Evolutionary conservation across 2,329 filamentous ascomycete genomes (phyloP).

Genomic region (Balansia obtecta): DNA sequence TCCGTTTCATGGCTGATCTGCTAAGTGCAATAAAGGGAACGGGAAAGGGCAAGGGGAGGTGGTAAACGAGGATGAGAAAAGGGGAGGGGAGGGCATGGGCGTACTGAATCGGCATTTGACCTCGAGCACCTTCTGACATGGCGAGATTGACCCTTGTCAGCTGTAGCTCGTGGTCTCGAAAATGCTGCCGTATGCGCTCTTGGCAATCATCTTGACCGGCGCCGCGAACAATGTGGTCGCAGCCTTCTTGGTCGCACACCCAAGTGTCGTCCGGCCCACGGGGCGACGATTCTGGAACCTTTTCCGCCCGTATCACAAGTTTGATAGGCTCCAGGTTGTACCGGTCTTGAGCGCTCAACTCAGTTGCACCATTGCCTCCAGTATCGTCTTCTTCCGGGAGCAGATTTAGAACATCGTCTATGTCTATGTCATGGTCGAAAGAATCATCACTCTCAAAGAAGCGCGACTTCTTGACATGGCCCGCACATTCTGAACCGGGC

Average conservation of each 20-base stretch:
- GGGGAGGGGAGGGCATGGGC: constrained; percentile 21
- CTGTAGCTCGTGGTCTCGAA: constrained; percentile 45
- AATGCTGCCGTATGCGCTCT: constrained; percentile 46
- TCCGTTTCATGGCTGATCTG: constrained; percentile 15
- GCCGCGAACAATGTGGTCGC: constrained; percentile 49
- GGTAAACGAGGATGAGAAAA: constrained; percentile 20
- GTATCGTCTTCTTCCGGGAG: constrained; percentile 8
- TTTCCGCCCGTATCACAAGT: constrained; percentile 37
- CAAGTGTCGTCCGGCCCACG: constrained; percentile 51
- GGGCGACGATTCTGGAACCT: constrained; percentile 33
- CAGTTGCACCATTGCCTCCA: constrained; percentile 1
- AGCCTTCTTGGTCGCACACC: constrained; percentile 53
- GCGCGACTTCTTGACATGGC: constrained; percentile 20
- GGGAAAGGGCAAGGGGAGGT: constrained; percentile 8
- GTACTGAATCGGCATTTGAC: constrained; percentile 45
- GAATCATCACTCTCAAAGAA: constrained; percentile 15
- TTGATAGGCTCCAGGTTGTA: constrained; percentile 20
- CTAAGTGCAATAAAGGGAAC: constrained; percentile 9
- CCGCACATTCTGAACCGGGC: constrained; percentile 21
- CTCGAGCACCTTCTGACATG: constrained; percentile 41
- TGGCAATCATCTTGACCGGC: constrained; percentile 44
- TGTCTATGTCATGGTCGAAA: constrained; percentile 14
- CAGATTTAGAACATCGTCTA: constrained; percentile 18
- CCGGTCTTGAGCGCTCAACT: constrained; percentile 3
- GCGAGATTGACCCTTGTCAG: constrained; percentile 38